These are phyloP conservation scores for Leccinum rimulosum DNA, from an alignment of 768 basidiomycete species.

Conservation along the genomic window DNA sequence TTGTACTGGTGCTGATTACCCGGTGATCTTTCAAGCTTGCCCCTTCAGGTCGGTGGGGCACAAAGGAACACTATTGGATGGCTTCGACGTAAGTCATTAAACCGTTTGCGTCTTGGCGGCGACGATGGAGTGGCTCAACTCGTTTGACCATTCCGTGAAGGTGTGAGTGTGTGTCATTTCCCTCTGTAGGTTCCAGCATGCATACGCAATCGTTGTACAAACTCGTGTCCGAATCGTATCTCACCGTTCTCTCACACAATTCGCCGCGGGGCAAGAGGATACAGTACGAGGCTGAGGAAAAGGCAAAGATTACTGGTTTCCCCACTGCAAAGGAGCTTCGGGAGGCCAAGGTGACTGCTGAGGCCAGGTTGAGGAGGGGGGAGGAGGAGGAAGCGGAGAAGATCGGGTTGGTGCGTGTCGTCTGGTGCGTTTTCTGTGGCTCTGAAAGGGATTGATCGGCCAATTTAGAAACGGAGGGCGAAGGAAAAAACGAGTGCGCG, in stretches of 20 bases:
- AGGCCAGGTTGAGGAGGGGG: slow-evolving; percentile 59
- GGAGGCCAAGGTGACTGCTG: slow-evolving; percentile 67
- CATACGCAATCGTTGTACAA: slow-evolving; percentile 65
- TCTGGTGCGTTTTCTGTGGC: background rate
- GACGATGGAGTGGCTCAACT: no score
- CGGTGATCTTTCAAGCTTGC: no score
- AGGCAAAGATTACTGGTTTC: slow-evolving; percentile 67
- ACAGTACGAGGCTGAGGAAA: slow-evolving; percentile 78
- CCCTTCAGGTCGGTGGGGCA: no score
- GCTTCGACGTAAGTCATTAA: no score
- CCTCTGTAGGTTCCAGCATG: slow-evolving; percentile 11
- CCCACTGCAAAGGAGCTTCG: slow-evolving; percentile 79
- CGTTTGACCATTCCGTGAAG: no score
- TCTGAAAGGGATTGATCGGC: slow-evolving; percentile 18
- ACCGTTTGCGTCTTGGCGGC: no score
- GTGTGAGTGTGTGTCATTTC: no score
- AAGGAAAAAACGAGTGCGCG: slow-evolving; percentile 45
- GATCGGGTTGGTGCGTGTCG: slow-evolving; percentile 56
- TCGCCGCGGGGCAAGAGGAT: slow-evolving; percentile 82
- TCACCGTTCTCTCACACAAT: slow-evolving; percentile 72
- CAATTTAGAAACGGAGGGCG: slow-evolving; percentile 59
- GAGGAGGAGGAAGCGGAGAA: slow-evolving; percentile 67
- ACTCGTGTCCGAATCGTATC: slow-evolving; percentile 69
- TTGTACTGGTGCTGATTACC: no score
- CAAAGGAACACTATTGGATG: no score